These are phyloP conservation scores for Elaeis guineensis DNA, from an alignment of 176 grass and related monocot genomes.

Conservation along the genomic window DNA sequence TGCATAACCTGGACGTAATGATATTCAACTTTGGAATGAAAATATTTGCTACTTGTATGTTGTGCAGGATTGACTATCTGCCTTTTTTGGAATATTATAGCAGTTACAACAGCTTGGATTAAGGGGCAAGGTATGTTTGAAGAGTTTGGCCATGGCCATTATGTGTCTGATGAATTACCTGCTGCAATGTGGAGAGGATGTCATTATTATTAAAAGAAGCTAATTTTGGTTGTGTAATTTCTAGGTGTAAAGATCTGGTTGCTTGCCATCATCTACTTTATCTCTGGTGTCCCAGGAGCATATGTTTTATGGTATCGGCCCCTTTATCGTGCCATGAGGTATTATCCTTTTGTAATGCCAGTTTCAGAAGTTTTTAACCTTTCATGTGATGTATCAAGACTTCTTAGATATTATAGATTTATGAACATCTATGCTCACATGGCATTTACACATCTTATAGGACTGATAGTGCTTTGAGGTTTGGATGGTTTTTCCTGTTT, in stretches of 20 bases:
- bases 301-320: constrained; percentile 93
- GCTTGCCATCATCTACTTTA: constrained; percentile 91
- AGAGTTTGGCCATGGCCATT: background rate
- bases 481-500: constrained; percentile 91
- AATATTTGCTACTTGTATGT: background rate
- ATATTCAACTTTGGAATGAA: no score
- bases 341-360: background rate
- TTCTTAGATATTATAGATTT: constrained; percentile 8
- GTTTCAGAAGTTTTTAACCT: no score
- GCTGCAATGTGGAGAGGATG: no score
- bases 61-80: constrained; percentile 38
- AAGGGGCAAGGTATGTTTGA: constrained; percentile 19
- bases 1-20: no score
- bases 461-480: constrained; percentile 92
- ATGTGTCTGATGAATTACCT: background rate
- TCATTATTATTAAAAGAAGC: no score
- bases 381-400: background rate
- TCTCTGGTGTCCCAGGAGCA: constrained; percentile 81
- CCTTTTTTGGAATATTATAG: constrained; percentile 65
- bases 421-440: background rate
- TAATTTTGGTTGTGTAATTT: background rate
- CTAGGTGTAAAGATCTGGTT: constrained; percentile 92
- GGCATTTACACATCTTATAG: constrained; percentile 35
- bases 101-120: constrained; percentile 51
- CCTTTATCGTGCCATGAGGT: constrained; percentile 97